Conservation (phyloP, 306 rosid genomes). For the Delonix regia region DNA sequence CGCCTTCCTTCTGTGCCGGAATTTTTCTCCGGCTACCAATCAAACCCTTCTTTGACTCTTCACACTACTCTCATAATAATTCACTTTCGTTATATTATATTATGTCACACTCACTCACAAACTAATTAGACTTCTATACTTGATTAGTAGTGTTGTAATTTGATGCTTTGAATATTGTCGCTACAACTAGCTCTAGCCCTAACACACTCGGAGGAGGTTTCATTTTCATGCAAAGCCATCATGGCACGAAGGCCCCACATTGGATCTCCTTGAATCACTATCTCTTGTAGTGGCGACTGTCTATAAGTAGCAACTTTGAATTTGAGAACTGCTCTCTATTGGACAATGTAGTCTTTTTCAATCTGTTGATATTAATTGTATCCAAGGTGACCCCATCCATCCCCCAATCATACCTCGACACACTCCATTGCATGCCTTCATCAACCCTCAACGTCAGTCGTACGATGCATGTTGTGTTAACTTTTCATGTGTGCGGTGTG, state of each 20-base stretch:
- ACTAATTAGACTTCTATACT: not conserved
- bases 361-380: slow-evolving; percentile 31
- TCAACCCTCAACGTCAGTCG: slow-evolving; percentile 25
- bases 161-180: slow-evolving; percentile 2
- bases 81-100: not conserved
- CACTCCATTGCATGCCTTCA: slow-evolving; percentile 23
- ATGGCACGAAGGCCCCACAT: slow-evolving; percentile 40
- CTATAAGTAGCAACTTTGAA: slow-evolving; percentile 45
- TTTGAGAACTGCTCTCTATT: slow-evolving; percentile 32
- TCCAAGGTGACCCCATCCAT: slow-evolving; percentile 43
- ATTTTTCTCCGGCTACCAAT: slow-evolving; percentile 11
- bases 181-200: slow-evolving; percentile 1
- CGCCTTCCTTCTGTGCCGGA: too few species aligned
- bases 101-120: slow-evolving; percentile 14
- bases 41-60: not conserved
- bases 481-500: not conserved
- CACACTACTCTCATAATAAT: not conserved
- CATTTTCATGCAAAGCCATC: slow-evolving; percentile 35
- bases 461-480: slow-evolving; percentile 4
- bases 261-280: slow-evolving; percentile 33
- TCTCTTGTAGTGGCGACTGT: slow-evolving; percentile 41
- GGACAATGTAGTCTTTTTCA: slow-evolving; percentile 36
- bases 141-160: not conserved
- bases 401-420: slow-evolving; percentile 30
- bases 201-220: not conserved